Evolutionary conservation across 305 asterid genomes (phyloP).

Genomic region (Rubia peregrina): DNA sequence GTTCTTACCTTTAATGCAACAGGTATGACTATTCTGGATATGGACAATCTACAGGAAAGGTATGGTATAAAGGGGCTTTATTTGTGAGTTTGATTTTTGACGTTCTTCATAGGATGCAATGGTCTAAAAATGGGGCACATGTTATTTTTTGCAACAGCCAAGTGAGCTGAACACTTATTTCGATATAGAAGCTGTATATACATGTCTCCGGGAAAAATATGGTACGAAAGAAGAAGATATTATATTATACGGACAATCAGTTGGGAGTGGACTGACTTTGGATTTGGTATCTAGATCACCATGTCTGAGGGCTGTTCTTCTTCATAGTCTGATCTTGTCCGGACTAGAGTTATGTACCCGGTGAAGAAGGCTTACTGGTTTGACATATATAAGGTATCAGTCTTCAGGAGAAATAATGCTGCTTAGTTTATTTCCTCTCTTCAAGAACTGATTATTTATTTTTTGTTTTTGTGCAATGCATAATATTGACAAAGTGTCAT

Average conservation of each 20-base stretch:
- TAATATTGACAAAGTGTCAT: conserved; percentile 91
- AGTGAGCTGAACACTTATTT: conserved; percentile 87
- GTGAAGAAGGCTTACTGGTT: conserved; percentile 95
- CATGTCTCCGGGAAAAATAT: conserved; percentile 75
- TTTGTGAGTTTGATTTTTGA: not conserved
- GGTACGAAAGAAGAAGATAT: conserved; percentile 88
- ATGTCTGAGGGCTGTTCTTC: conserved; percentile 86
- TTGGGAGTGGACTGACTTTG: conserved; percentile 94
- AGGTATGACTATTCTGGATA: conserved; percentile 98
- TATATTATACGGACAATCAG: conserved; percentile 91
- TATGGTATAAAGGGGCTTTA: conserved; percentile 24
- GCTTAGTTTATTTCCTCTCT: not conserved
- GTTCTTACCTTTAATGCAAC: conserved; percentile 12
- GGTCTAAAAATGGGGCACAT: conserved; percentile 22
- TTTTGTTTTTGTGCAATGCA: conserved; percentile 32
- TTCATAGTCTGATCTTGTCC: conserved; percentile 92
- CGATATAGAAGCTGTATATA: conserved; percentile 91
- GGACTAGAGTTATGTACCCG: conserved; percentile 98
- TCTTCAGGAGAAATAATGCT: not conserved
- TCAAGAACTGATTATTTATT: not conserved
- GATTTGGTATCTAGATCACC: conserved; percentile 79
- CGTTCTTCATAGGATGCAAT: conserved; percentile 14
- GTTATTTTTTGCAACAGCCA: conserved; percentile 47
- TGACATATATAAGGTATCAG: conserved; percentile 82
- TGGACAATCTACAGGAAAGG: conserved; percentile 96